Percentiles rank a stretch among this genome's conserved stretches.
These are phyloP conservation scores for Chimonanthus praecox DNA, from an alignment of 164 flowering plant genomes.

Conservation along the genomic window DNA sequence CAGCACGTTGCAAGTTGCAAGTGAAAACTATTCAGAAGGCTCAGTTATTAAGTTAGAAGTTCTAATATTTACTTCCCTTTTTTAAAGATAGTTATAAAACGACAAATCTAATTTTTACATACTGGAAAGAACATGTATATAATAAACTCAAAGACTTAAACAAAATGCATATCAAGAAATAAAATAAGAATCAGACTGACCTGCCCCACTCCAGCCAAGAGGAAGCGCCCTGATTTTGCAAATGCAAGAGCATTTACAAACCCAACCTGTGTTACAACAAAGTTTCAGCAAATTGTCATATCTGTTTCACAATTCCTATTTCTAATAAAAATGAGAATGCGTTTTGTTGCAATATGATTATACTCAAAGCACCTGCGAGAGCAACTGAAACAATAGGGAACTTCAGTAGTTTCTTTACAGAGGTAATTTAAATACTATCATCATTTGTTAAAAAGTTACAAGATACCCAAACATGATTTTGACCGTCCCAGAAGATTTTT, in stretches of 20 bases:
- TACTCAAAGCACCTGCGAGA: no score
- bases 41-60: neutral
- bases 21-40: neutral
- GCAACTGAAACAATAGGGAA: no score
- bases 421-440: no score
- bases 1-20: no score
- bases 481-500: no score
- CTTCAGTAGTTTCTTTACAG: no score
- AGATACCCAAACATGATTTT: no score
- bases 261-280: constrained; percentile 49
- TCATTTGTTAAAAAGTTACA: no score
- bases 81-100: no score
- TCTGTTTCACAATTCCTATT: neutral
- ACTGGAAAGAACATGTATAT: neutral
- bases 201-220: constrained; percentile 92
- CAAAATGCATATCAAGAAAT: neutral
- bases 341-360: no score
- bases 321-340: no score
- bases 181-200: constrained; percentile 20
- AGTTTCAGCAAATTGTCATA: neutral
- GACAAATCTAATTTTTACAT: no score
- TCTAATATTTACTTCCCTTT: neutral
- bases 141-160: neutral
- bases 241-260: constrained; percentile 85
- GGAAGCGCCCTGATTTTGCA: constrained; percentile 79